phyloP scores from a whole-genome alignment of 2,329 filamentous ascomycete species.

The Paradendryphiella salina region DNA sequence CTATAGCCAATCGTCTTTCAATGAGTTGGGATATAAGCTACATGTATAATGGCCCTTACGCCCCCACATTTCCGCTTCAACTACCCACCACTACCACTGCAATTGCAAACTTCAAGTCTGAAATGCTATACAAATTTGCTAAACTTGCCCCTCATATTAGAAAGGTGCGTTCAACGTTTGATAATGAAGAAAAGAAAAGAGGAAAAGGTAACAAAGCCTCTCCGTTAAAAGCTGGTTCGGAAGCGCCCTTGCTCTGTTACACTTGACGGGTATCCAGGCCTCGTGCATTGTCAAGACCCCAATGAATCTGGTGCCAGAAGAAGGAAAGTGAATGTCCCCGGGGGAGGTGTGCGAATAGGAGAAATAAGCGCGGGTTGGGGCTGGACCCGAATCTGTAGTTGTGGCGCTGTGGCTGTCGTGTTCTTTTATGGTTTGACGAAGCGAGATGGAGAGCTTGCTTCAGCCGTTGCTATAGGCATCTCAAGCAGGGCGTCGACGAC shows the following conservation, averaged over 20 bases:
- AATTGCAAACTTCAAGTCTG: conserved; percentile 4
- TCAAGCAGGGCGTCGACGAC: conserved; percentile 40
- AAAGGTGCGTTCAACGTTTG: conserved; percentile 1
- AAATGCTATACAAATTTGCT: conserved; percentile 6
- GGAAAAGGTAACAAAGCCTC: neutral
- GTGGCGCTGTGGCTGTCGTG: neutral
- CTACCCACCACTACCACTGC: neutral
- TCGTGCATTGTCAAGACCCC: conserved; percentile 14
- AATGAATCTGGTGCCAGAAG: conserved; percentile 22
- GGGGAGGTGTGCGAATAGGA: conserved; percentile 24
- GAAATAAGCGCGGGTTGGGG: conserved; percentile 9
- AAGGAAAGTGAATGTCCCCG: conserved; percentile 16
- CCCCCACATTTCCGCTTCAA: neutral
- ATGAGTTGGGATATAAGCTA: conserved; percentile 11
- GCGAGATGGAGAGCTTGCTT: neutral
- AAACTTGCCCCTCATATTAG: conserved; percentile 8
- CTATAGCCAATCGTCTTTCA: neutral
- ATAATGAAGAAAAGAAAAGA: neutral
- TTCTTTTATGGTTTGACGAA: neutral
- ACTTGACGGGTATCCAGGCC: conserved; percentile 34
- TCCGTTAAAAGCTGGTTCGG: conserved; percentile 6
- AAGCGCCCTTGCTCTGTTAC: conserved; percentile 18
- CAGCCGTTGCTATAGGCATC: neutral
- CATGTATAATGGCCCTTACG: neutral
- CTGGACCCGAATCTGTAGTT: neutral